These are phyloP conservation scores for Lodderomyces pseudojiufengensis DNA, from an alignment of 1,139 yeast genomes.

Conservation along the genomic window DNA sequence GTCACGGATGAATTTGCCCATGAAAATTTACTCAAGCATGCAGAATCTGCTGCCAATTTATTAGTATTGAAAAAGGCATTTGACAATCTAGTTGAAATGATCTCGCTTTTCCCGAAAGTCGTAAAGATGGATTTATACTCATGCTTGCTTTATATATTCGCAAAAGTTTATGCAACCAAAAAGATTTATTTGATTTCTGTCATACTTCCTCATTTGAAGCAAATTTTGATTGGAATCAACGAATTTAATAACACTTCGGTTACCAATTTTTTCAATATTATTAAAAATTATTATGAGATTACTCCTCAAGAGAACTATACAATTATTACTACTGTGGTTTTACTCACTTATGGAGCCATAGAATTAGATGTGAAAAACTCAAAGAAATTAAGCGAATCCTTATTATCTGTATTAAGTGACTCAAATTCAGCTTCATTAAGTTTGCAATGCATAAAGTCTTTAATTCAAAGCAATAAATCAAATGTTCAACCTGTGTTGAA, in stretches of 20 bases:
- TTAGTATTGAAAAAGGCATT: constrained; percentile 51
- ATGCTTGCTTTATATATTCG: constrained; percentile 62
- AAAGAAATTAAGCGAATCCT: constrained; percentile 23
- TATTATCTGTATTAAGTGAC: constrained; percentile 32
- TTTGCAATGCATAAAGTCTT: constrained; percentile 55
- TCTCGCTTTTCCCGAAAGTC: constrained; percentile 58
- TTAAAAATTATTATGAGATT: constrained; percentile 27
- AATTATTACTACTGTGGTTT: constrained; percentile 55
- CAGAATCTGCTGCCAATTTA: constrained; percentile 32
- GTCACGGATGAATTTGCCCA: constrained; percentile 28
- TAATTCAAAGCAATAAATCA: constrained; percentile 41
- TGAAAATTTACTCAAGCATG: constrained; percentile 28
- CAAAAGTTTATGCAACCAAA: constrained; percentile 52
- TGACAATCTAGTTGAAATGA: constrained; percentile 57
- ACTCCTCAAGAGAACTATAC: constrained; percentile 34
- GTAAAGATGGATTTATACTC: constrained; percentile 69
- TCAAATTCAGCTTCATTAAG: constrained; percentile 40
- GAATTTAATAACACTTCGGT: constrained; percentile 24
- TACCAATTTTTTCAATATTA: constrained; percentile 34
- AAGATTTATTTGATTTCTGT: constrained; percentile 47
- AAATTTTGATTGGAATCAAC: constrained; percentile 34
- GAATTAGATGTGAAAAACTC: constrained; percentile 36
- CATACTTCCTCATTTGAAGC: constrained; percentile 56
- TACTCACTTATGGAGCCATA: constrained; percentile 52
- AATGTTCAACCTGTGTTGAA: constrained; percentile 6